A percentile compares a stretch with the other conserved stretches of the same genome.
Conservation (phyloP, 805 yeast species). For the Cyberlindnera misumaiensis region DNA sequence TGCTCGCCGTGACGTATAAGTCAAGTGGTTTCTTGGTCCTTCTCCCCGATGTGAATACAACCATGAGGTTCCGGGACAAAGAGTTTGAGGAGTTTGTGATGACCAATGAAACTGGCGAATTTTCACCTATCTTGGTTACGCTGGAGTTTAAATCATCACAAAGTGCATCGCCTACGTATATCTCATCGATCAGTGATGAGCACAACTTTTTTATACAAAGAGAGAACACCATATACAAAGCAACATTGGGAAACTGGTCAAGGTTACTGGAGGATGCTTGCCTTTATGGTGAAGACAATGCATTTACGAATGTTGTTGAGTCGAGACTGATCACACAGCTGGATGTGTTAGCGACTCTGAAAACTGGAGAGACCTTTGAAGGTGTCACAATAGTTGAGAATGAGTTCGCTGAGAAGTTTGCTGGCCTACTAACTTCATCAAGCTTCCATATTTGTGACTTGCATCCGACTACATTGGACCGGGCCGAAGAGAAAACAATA, state of each 20-base stretch:
- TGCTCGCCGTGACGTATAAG: slow-evolving; percentile 22
- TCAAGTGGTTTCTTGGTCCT: slow-evolving; percentile 25
- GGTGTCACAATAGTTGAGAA: slow-evolving; percentile 4
- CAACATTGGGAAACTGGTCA: slow-evolving; percentile 2
- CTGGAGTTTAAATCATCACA: slow-evolving; percentile 9
- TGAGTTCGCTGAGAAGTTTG: slow-evolving; percentile 4
- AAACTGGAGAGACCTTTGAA: slow-evolving; percentile 4
- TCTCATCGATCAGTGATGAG: neutral
- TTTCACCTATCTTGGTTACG: neutral
- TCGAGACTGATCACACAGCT: neutral
- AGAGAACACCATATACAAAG: slow-evolving; percentile 5
- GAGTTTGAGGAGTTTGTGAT: slow-evolving; percentile 21
- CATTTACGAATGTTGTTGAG: neutral
- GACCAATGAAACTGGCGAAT: slow-evolving; percentile 1
- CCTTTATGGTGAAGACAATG: neutral
- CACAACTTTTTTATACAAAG: slow-evolving; percentile 6
- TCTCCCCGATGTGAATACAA: slow-evolving; percentile 26
- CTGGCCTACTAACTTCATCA: slow-evolving; percentile 3
- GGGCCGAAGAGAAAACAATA: neutral
- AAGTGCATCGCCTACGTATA: neutral
- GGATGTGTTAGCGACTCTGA: slow-evolving; percentile 2
- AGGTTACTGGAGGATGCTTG: neutral
- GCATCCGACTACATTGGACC: neutral
- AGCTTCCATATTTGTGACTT: slow-evolving; percentile 5
- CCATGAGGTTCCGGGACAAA: slow-evolving; percentile 28